These are phyloP conservation scores for Zygoascus tannicola DNA, from an alignment of 805 yeast genomes.

Conservation along the genomic window DNA sequence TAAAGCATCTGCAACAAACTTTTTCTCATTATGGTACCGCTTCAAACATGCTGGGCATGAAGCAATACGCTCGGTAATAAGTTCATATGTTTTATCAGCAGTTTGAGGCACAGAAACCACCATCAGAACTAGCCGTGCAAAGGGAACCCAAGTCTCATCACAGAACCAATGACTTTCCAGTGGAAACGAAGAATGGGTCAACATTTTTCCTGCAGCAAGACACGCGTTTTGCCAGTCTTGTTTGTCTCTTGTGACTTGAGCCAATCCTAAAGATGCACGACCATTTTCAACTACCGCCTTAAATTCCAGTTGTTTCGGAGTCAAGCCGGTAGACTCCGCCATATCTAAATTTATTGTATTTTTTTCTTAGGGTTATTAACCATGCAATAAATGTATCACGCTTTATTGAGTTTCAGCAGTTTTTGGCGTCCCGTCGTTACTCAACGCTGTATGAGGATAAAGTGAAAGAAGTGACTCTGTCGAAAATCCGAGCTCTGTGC, in stretches of 20 bases:
- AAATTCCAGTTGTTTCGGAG: no score
- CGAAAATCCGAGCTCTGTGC: no score
- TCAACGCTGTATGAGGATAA: no score
- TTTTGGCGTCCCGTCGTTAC: no score
- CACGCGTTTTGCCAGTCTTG: constrained; percentile 2
- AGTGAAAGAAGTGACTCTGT: no score
- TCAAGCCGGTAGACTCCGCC: no score
- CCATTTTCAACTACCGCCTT: neutral
- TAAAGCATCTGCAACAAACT: constrained; percentile 3
- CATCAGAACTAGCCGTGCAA: constrained; percentile 4
- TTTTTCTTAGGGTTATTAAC: no score
- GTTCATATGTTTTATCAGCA: constrained; percentile 1
- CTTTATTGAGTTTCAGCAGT: no score
- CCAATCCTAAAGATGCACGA: neutral
- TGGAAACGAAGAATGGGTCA: constrained; percentile 1
- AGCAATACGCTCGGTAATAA: constrained; percentile 2
- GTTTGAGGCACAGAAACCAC: constrained; percentile 5
- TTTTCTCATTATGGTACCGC: constrained; percentile 8
- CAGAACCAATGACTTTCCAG: constrained; percentile 12
- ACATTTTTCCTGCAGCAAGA: neutral
- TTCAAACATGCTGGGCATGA: constrained; percentile 12
- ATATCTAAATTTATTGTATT: no score
- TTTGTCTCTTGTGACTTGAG: neutral
- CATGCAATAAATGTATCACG: no score
- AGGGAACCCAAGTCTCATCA: constrained; percentile 8